Percentiles rank a stretch among this genome's conserved stretches.
Evolutionary conservation across 805 yeast species (phyloP).

Genomic region (Schwanniomyces yamadae): DNA sequence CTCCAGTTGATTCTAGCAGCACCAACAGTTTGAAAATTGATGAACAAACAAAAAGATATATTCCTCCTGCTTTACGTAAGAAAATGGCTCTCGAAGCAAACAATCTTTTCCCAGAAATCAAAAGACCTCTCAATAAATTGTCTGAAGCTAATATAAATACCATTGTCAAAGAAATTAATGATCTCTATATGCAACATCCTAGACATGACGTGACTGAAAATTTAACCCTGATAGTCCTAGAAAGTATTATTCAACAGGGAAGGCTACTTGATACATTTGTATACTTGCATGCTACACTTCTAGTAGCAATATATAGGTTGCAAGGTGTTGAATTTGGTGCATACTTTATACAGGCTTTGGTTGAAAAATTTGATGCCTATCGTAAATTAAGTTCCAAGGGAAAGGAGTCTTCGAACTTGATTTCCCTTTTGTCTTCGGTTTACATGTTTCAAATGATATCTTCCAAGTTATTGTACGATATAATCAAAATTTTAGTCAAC

Average conservation of each 20-base stretch:
- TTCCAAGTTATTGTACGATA: slow-evolving; percentile 72
- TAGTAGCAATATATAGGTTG: slow-evolving; percentile 68
- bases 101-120: slow-evolving; percentile 57
- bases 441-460: slow-evolving; percentile 78
- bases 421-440: slow-evolving; percentile 72
- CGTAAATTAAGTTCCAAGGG: slow-evolving; percentile 30
- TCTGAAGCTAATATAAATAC: slow-evolving; percentile 80
- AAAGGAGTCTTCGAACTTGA: slow-evolving; percentile 59
- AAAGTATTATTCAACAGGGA: slow-evolving; percentile 61
- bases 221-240: slow-evolving; percentile 60
- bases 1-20: slow-evolving; percentile 38
- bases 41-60: slow-evolving; percentile 47
- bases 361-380: slow-evolving; percentile 61
- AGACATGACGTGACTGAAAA: slow-evolving; percentile 77
- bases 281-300: slow-evolving; percentile 72
- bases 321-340: slow-evolving; percentile 94
- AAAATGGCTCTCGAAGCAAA: slow-evolving; percentile 42
- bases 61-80: slow-evolving; percentile 85
- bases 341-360: slow-evolving; percentile 69
- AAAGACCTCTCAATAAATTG: slow-evolving; percentile 83
- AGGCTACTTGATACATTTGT: slow-evolving; percentile 76
- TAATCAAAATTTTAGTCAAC: slow-evolving; percentile 54
- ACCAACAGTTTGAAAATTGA: slow-evolving; percentile 9
- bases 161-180: slow-evolving; percentile 67
- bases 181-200: slow-evolving; percentile 62